Percentiles rank a stretch among this genome's conserved stretches.
Evolutionary conservation across 345 rosid species (phyloP).

Genomic region (Durio zibethinus): DNA sequence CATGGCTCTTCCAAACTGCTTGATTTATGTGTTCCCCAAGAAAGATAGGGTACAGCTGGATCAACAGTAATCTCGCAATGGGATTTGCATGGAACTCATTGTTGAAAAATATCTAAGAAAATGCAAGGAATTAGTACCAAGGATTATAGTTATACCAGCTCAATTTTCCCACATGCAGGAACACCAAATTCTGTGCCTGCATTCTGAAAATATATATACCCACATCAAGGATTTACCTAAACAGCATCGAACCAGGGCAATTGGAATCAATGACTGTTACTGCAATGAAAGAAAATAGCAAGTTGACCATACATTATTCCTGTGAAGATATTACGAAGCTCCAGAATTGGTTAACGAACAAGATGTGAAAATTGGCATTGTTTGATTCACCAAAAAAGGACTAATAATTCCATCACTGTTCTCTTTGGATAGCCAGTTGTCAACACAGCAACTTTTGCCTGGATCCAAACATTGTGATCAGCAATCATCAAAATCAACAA

Average conservation of each 20-base stretch:
- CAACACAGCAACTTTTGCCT: background rate
- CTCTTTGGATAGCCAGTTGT: background rate
- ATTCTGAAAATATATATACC: background rate
- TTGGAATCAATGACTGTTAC: too few species aligned
- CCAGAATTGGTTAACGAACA: background rate
- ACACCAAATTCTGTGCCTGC: background rate
- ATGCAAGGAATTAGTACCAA: background rate
- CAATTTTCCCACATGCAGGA: background rate
- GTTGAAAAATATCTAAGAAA: background rate
- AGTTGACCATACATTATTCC: background rate
- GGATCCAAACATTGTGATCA: background rate
- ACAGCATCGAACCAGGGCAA: background rate
- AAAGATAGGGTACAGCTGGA: background rate
- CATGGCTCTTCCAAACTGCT: background rate
- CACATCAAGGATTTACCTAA: background rate
- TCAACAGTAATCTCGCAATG: background rate
- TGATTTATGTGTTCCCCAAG: background rate
- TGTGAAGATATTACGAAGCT: background rate
- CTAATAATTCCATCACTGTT: background rate
- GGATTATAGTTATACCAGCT: background rate
- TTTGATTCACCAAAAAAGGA: background rate
- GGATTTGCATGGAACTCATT: background rate
- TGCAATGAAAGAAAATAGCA: background rate
- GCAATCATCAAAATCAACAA: conserved; percentile 1
- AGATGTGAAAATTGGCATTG: background rate